Percentiles rank a stretch among this genome's conserved stretches.
Conservation (phyloP, 1,139 yeast genomes). For the Arxiozyma slooffiae region DNA sequence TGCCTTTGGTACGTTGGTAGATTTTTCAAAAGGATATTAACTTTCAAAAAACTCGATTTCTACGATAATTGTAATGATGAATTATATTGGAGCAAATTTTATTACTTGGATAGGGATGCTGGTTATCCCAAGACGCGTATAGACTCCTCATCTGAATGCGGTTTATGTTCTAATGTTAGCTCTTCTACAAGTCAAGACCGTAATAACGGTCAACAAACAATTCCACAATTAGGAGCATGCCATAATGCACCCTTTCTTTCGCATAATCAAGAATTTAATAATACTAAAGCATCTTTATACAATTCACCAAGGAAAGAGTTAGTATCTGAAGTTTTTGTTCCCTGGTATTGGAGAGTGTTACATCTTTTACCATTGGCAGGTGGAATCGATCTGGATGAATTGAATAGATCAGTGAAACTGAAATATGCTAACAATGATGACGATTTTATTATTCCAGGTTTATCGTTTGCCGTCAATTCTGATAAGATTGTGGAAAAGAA, state of each 20-base stretch:
- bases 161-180: constrained; percentile 2
- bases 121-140: constrained; percentile 1
- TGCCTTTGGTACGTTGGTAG: constrained; percentile 21
- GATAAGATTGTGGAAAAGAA: background rate
- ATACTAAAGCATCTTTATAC: background rate
- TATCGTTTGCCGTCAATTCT: constrained; percentile 15
- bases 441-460: constrained; percentile 21
- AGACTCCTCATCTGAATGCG: background rate
- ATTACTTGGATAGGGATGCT: constrained; percentile 6
- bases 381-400: constrained; percentile 29
- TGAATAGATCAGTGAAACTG: constrained; percentile 18
- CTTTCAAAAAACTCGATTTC: constrained; percentile 12
- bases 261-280: background rate
- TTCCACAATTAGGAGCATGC: background rate
- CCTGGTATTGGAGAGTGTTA: constrained; percentile 23
- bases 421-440: constrained; percentile 16
- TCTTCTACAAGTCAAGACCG: background rate
- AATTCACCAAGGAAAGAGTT: background rate
- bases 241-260: background rate
- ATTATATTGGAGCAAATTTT: constrained; percentile 20
- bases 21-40: constrained; percentile 14
- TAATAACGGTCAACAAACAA: background rate
- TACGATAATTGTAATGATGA: constrained; percentile 24
- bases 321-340: constrained; percentile 10
- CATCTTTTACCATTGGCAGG: constrained; percentile 25